These are phyloP conservation scores for Rhizopogon vinicolor DNA, from an alignment of 768 basidiomycete genomes.

Conservation along the genomic window DNA sequence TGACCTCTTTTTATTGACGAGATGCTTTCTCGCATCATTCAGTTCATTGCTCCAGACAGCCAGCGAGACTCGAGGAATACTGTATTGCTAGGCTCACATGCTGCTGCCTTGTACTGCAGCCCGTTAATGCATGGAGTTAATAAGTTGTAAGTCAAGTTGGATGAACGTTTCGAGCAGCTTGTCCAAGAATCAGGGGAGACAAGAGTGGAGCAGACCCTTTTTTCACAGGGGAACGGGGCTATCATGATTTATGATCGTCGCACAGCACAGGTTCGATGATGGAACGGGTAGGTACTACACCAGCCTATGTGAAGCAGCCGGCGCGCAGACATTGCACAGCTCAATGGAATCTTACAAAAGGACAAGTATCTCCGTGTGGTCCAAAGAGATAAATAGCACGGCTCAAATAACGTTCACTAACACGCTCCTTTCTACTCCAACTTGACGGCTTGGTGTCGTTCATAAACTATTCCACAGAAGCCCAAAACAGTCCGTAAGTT, in stretches of 20 bases:
- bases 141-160: not conserved
- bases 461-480: not conserved
- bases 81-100: slow-evolving; percentile 23
- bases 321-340: not conserved
- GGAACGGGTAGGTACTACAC: not conserved
- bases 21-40: slow-evolving; percentile 18
- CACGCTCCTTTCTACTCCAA: not conserved
- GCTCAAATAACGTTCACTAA: not conserved
- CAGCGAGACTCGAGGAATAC: slow-evolving; percentile 12
- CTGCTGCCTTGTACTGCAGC: slow-evolving; percentile 1
- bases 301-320: not conserved
- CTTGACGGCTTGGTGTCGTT: not conserved
- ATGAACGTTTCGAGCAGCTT: not conserved
- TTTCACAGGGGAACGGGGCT: not conserved
- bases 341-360: not conserved
- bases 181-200: not conserved
- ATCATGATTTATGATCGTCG: not conserved
- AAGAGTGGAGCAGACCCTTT: not conserved
- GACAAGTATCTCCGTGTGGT: not conserved
- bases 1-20: slow-evolving; percentile 8
- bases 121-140: too few species aligned
- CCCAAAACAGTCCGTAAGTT: not conserved
- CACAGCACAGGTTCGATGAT: not conserved
- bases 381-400: not conserved
- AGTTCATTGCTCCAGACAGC: slow-evolving; percentile 18